Evolutionary conservation across 2,329 filamentous ascomycete species (phyloP).

Genomic region (Botrytis elliptica): DNA sequence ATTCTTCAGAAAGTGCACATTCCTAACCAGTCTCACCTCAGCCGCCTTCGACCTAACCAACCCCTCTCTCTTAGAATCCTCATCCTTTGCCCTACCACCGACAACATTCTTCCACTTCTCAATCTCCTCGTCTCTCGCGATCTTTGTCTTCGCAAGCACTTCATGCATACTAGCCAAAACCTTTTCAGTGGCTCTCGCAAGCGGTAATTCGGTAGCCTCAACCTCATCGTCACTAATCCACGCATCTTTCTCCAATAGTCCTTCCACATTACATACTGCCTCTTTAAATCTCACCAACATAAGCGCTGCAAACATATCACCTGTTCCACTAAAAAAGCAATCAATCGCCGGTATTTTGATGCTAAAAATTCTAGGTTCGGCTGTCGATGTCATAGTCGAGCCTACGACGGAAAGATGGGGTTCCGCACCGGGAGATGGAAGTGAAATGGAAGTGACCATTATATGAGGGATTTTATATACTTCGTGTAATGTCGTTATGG

Average conservation of each 20-base stretch:
- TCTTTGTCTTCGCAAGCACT: constrained; percentile 67
- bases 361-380: constrained; percentile 78
- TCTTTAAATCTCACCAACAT: constrained; percentile 86
- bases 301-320: constrained; percentile 96
- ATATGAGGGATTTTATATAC: constrained; percentile 79
- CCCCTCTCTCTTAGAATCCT: constrained; percentile 50
- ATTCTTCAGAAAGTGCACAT: constrained; percentile 64
- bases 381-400: constrained; percentile 65
- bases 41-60: constrained; percentile 77
- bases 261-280: constrained; percentile 56
- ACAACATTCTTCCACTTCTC: constrained; percentile 49
- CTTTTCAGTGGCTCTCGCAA: constrained; percentile 80
- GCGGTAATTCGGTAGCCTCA: constrained; percentile 66
- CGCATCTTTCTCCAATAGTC: constrained; percentile 54
- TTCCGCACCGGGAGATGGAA: constrained; percentile 54
- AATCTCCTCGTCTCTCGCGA: constrained; percentile 66
- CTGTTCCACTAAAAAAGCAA: constrained; percentile 93
- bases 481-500: constrained; percentile 75
- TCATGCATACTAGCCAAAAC: constrained; percentile 92
- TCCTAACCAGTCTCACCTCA: constrained; percentile 80
- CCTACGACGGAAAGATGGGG: constrained; percentile 70
- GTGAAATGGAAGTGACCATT: constrained; percentile 82
- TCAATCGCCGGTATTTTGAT: constrained; percentile 84
- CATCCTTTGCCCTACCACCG: constrained; percentile 42
- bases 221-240: constrained; percentile 81